Base-by-base conservation (phyloP, 495 filamentous ascomycete species). In the Lineolata rhizophorae region DNA sequence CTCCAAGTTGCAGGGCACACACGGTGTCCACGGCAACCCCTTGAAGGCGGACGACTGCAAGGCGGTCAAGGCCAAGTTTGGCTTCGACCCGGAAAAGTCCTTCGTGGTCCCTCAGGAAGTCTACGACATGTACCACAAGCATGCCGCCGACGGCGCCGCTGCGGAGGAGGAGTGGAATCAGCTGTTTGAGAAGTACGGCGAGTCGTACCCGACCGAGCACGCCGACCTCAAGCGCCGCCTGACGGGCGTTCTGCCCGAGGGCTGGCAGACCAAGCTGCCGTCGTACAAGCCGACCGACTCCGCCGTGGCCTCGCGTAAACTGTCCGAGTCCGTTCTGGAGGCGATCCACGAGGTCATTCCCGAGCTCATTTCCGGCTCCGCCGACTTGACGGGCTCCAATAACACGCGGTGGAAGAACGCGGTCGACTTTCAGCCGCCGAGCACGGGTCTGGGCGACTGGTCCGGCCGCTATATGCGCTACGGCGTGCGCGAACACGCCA, bases 381-480 rank as follows among this genome's bases (percentile, higher is more conserved):
- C 87, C 36, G 87, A 99, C 65, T 57, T 99, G 66, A 99, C 87
- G 42, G 80, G 79, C 50, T 95, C 87, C 42, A 99, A 95, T 68
- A 76, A 95, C 60, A 99, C 87, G 41, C 72, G 83, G 48, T 92
- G 81, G 76, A 99, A 95, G 76, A 70, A 76, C 35, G 84, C 87
- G 26, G 65, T 80, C 39, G 87, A 99, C 66, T 99, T 95, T 71
- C 87, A 99, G 62, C 90, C 85, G 18, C 79, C 81, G 15, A 61
- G 69, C 45, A 70, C 71, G 32, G 68, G 70, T 34, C 73, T 95
- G 47, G 87, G 90, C 49, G 69, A 82, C 51, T 93, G 76, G 59
- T 53, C 60, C 45, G 87, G 87, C 45, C 83, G 87, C 41, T 99
- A 99, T 50, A 66, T 99, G 25, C 46, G 50, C 22, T 56, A 48